Conservation (phyloP, 1,139 yeast species). For the Saccharomyces uvarum region DNA sequence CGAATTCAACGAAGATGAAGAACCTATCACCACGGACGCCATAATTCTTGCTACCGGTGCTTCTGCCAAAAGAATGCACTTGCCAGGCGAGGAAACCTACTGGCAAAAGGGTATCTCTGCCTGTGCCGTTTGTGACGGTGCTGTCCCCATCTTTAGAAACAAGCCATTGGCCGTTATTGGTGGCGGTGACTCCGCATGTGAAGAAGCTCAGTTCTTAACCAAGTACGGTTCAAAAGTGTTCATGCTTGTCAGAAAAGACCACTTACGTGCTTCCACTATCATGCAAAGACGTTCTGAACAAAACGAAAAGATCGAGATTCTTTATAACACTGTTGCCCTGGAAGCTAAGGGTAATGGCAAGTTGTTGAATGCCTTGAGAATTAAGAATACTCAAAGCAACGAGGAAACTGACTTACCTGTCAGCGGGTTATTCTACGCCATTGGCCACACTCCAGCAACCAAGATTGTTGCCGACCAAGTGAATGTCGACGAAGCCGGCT, state of each 20-base stretch:
- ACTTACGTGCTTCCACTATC: conserved; percentile 85
- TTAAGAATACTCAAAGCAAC: conserved; percentile 67
- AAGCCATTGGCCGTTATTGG: conserved; percentile 96
- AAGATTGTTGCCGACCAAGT: conserved; percentile 67
- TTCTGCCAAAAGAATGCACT: conserved; percentile 83
- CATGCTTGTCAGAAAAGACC: conserved; percentile 88
- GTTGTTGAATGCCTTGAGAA: conserved; percentile 49
- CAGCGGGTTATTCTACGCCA: conserved; percentile 93
- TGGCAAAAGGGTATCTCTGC: conserved; percentile 99
- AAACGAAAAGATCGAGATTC: conserved; percentile 82
- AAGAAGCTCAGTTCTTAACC: conserved; percentile 92
- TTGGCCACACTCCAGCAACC: conserved; percentile 97
- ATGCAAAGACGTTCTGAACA: conserved; percentile 87
- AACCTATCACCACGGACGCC: conserved; percentile 87
- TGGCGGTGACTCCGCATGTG: conserved; percentile 99
- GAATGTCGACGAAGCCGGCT: conserved; percentile 80
- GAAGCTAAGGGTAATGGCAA: conserved; percentile 94
- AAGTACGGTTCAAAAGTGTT: conserved; percentile 94
- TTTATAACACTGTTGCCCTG: conserved; percentile 76
- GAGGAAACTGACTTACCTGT: conserved; percentile 64
- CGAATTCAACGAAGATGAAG: conserved; percentile 83
- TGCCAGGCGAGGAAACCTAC: conserved; percentile 94
- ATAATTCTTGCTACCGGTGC: conserved; percentile 95
- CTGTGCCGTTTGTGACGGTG: conserved; percentile 99
- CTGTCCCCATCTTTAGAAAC: conserved; percentile 96